Base-by-base conservation (phyloP, 1,139 yeast species). In the Citeromyces siamensis region DNA sequence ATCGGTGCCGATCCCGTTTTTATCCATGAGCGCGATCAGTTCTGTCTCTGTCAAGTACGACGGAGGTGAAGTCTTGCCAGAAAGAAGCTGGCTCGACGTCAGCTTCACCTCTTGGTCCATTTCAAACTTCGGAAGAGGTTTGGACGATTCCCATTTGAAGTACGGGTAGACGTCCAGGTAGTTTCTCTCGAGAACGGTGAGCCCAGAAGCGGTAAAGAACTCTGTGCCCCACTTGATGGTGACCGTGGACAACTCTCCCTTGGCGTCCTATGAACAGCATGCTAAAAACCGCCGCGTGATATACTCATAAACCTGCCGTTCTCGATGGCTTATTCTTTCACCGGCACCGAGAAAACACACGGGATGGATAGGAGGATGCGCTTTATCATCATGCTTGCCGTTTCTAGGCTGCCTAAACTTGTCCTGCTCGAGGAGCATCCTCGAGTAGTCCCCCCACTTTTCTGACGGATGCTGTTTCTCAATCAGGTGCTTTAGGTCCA, bases 321-420 rank as follows among this genome's bases (percentile, higher is more conserved):
- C 83, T 35, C 68, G 71, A 1, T 64, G 60, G 5, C 59, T n/a
- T 2, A 12, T 59, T 16, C 62, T 49, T 4, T 63, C 56, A 5
- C 54, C 39, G 13, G 55, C 55, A 23, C 62, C 53, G 2, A 61
- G 53, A 3, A 61, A 65, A 32, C 69, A 65, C 12, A 90, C 79
- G 0, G 99, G 99, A 53, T 93, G 97, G 41, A 93, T 93, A 0
- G 99, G 97, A 3, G 98, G 98, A 67, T 93, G 99, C 16, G 98
- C 97, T 50, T 85, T 79, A 59, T 93, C 99, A 51, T 88, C 85
- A 49, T 83, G 79, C 16, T 63, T 66, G 2, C 99, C 99, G 31
- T 65, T 65, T 37, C 98, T 59, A 0, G 99, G 98, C 2, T 55
- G 51, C 14, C 66, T 52, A 47, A 69, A 81, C 37, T 56, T 59